These are phyloP conservation scores for Scortechinia acanthostroma DNA, from an alignment of 2,329 filamentous ascomycete species.

Conservation along the genomic window DNA sequence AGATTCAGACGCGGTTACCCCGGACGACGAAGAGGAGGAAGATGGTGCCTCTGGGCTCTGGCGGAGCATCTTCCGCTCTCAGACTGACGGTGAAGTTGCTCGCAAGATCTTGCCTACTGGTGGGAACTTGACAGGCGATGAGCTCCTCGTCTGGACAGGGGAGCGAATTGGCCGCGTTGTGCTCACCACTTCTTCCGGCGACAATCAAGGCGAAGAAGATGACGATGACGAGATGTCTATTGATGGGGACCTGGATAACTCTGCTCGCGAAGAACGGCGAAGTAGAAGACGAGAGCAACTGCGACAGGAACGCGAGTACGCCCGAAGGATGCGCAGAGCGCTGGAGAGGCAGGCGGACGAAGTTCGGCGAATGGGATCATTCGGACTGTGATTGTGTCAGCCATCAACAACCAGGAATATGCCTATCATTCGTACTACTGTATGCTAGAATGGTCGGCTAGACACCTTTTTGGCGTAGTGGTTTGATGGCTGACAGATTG, in stretches of 20 bases:
- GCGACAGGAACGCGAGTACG: background rate
- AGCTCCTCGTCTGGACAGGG: conserved; percentile 1
- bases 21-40: background rate
- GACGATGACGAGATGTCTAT: background rate
- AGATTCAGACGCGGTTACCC: background rate
- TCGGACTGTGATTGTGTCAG: background rate
- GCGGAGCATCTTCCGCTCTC: background rate
- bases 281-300: background rate
- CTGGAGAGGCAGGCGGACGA: background rate
- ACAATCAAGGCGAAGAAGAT: background rate
- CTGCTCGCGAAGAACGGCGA: background rate
- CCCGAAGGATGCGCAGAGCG: background rate
- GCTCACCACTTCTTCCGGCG: background rate
- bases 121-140: background rate
- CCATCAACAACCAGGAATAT: too few relatives aligned
- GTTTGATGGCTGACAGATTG: too few relatives aligned
- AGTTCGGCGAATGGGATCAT: background rate
- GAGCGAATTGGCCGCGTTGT: background rate
- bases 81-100: background rate
- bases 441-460: too few relatives aligned
- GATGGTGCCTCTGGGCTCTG: background rate
- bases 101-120: background rate
- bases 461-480: too few relatives aligned
- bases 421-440: too few relatives aligned
- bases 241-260: background rate